phyloP scores from a whole-genome alignment of 2,329 filamentous ascomycete genomes.

The Stenocarpella maydis region DNA sequence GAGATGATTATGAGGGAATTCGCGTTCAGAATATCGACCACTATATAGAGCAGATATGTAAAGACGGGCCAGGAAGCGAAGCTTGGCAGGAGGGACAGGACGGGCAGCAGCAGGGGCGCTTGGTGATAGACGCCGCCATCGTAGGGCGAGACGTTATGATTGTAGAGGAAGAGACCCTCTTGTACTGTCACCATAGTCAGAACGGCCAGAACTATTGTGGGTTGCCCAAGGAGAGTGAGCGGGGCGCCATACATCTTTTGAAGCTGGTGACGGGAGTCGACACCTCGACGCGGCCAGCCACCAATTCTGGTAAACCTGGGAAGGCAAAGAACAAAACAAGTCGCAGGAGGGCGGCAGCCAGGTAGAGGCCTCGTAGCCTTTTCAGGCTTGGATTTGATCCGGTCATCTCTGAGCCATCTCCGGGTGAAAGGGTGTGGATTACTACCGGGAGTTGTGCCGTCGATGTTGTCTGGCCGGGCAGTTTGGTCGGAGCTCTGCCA shows the following conservation, averaged over 20 bases:
- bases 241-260: conserved; percentile 78
- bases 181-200: conserved; percentile 68
- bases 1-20: conserved; percentile 81
- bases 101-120: conserved; percentile 87
- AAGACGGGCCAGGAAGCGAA: conserved; percentile 72
- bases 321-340: conserved; percentile 83
- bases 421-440: conserved; percentile 25
- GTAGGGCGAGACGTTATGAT: conserved; percentile 95
- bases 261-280: conserved; percentile 98
- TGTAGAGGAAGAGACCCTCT: conserved; percentile 95
- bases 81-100: conserved; percentile 88
- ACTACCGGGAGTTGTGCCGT: conserved; percentile 18
- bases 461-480: conserved; percentile 22
- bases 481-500: conserved; percentile 17
- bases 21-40: conserved; percentile 83
- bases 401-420: conserved; percentile 44
- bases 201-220: background rate
- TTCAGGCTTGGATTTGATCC: conserved; percentile 49
- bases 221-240: background rate
- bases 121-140: conserved; percentile 87
- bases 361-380: conserved; percentile 72
- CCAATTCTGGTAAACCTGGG: conserved; percentile 81
- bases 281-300: conserved; percentile 93
- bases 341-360: conserved; percentile 78
- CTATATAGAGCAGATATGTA: conserved; percentile 81